Evolutionary conservation across 2,329 filamentous ascomycete genomes (phyloP), one percentile per base, ranked within the genome.

Genomic region (Fusarium virguliforme): DNA sequence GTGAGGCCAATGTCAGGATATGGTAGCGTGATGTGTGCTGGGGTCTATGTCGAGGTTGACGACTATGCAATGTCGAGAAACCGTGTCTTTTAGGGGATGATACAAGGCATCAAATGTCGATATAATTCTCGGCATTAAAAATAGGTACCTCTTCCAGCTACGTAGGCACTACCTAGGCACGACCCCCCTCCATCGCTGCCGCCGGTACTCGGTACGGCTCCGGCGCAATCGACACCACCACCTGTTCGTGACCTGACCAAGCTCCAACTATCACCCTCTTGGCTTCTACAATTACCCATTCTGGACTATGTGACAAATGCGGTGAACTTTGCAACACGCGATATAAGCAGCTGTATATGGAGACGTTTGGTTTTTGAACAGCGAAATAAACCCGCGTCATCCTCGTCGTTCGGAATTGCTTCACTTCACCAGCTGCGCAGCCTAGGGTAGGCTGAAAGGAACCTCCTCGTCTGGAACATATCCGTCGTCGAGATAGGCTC

Each of bases 191-290:
- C 34, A 30, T 50, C 15, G 24, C 35, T 30, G 53, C 41, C 32
- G 48, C 37, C 59, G 40, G 55, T 64, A 53, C 30, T 70, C 62
- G 65, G 69, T 72, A 59, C 41, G 68, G 69, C 46, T 59, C 37
- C 69, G 65, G 69, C 35, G 61, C 46, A 62, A 50, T 13, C 60
- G 24, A 58, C 9, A 50, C 60, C 59, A 72, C 68, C 62, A 61
- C 59, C 32, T 58, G 40, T 64, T 70, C 51, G 24, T 57, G 40
- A 67, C 46, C 51, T 48, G 59, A 58, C 38, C 38, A 46, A 63
- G 18, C 41, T 51, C 32, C n/a, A 62, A 54, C 30, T 30, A 62
- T 38, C 65, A 50, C 43, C 35, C 43, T 60, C 32, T 41, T 55
- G 35, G 46, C 48, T 48, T 43, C 8, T 50, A 24, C n/a, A 40